These are phyloP conservation scores for Yamagishiella unicocca DNA, from an alignment of 139 green algal species.

Conservation along the genomic window DNA sequence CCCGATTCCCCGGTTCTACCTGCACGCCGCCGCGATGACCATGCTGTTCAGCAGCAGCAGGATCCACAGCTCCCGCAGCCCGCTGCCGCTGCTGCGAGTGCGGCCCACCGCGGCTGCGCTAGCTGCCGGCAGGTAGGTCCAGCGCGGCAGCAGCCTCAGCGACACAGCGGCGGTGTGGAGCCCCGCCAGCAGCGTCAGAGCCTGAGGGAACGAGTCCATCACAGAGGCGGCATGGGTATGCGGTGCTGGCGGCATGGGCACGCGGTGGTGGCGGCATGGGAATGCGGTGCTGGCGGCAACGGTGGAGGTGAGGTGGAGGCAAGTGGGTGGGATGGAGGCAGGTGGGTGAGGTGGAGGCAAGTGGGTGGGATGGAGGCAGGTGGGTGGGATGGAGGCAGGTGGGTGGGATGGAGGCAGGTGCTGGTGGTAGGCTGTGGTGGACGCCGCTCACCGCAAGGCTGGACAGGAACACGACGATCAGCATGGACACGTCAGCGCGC, in stretches of 20 bases:
- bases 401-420: background rate
- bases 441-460: slow-evolving; percentile 34
- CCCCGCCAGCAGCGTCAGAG: slow-evolving; percentile 65
- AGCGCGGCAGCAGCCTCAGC: slow-evolving; percentile 59
- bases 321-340: background rate
- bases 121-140: background rate
- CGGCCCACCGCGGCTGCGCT: background rate
- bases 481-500: slow-evolving; percentile 79
- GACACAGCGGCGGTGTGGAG: slow-evolving; percentile 65
- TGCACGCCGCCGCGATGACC: slow-evolving; percentile 76
- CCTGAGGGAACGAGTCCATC: too few relatives aligned
- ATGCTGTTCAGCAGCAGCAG: slow-evolving; percentile 79
- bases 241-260: too few relatives aligned
- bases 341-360: too few relatives aligned
- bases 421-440: background rate
- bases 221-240: too few relatives aligned
- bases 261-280: too few relatives aligned
- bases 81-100: background rate
- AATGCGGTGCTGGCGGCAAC: too few relatives aligned
- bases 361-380: too few relatives aligned
- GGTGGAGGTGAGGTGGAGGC: too few relatives aligned
- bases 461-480: slow-evolving; percentile 75
- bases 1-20: too few relatives aligned
- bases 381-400: too few relatives aligned
- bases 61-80: slow-evolving; percentile 53